Evolutionary conservation across 2,329 filamentous ascomycete genomes (phyloP).

Genomic region (Fusarium pseudograminearum): DNA sequence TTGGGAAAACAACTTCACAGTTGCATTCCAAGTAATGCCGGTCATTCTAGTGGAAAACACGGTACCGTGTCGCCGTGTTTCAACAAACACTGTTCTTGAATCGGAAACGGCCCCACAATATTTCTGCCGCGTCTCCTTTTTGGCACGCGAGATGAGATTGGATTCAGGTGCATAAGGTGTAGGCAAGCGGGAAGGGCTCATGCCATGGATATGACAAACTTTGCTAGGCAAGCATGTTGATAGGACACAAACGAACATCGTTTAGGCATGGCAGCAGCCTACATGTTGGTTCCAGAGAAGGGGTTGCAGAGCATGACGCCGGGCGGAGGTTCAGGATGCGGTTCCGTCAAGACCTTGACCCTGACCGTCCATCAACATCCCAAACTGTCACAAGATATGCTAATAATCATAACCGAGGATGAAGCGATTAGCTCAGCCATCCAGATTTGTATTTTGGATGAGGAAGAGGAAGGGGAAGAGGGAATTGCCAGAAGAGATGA

Average conservation of each 20-base stretch:
- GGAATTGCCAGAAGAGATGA: background rate
- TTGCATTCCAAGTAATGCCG: background rate
- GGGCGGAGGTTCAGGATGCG: conserved; percentile 29
- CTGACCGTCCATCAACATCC: conserved; percentile 12
- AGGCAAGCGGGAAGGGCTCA: too few species aligned
- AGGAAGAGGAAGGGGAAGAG: background rate
- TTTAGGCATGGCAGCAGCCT: too few species aligned
- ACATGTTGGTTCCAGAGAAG: too few species aligned
- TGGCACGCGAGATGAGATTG: too few species aligned
- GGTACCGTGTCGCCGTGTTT: background rate
- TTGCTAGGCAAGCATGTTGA: background rate
- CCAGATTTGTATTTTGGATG: background rate
- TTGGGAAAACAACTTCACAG: background rate
- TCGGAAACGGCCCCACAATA: background rate
- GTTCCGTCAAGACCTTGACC: conserved; percentile 36
- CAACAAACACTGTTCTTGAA: background rate
- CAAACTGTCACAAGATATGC: conserved; percentile 17
- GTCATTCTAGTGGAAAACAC: background rate
- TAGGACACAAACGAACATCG: background rate
- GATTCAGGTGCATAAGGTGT: too few species aligned
- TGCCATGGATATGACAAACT: too few species aligned
- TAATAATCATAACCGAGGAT: background rate
- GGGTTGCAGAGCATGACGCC: background rate
- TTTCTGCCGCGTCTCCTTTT: too few species aligned
- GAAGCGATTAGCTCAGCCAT: conserved; percentile 11